Evolutionary conservation across 495 filamentous ascomycete genomes (phyloP), one percentile per base, ranked within the genome.

Genomic region (Podospora sp.): DNA sequence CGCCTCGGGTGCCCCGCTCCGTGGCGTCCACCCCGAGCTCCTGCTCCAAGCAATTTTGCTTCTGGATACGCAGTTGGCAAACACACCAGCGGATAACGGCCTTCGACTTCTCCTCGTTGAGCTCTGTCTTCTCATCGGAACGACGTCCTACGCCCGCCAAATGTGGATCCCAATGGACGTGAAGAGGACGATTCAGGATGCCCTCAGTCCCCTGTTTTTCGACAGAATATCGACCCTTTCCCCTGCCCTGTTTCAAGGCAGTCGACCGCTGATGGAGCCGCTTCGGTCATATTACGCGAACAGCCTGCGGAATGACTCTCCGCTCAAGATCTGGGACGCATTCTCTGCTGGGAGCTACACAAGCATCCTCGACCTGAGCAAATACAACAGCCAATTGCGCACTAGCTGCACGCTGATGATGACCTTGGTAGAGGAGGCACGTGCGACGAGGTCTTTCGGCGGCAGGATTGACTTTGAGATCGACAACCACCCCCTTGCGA

Each of bases 161-260:
- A 66, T 82, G n/a, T 85, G 82, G 77, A 68, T 73, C 12, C 70
- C 75, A 0, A 75, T 84, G 21, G 78, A 76, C 20, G 73, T 85
- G 14, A 87, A 87, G 72, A 77, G 83, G 24, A 79, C 80, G 0
- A 81, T 85, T 27, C 76, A 80, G 8, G 84, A 85, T 60, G 78
- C 82, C 0, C 69, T 87, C 27, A 79, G 78, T 7, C 76, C 83
- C 0, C 63, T 80, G 1, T 80, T 81, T 29, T 78, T 82, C 33
- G 85, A 87, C 71, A 76, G 85, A 26, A 74, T 87, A 63, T 84
- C 83, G n/a, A 77, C 74, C 14, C 73, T 85, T 6, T 77, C 83
- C n/a, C 84, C 84, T 0, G 79, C 76, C 0, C 65, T 80, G 53
- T 81, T 84, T 5, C 76, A 76, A 22, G 75, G 56, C 55, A 70